phyloP scores from a whole-genome alignment of 1,284 basidiomycete genomes.

The Cutaneotrichosporon mucoides region DNA sequence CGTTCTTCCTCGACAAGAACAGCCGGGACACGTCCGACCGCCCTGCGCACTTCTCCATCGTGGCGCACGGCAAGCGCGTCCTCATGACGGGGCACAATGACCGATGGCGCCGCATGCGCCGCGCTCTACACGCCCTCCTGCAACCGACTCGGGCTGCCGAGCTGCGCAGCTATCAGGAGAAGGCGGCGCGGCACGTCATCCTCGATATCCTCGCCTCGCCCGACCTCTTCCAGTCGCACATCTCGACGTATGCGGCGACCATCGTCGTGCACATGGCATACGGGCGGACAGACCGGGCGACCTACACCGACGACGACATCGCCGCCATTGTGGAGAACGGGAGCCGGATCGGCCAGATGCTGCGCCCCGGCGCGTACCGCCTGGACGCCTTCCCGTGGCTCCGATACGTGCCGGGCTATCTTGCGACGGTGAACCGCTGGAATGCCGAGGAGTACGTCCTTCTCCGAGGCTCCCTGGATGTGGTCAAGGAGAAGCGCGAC shows the following conservation, averaged over 20 bases:
- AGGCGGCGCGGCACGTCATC: constrained; percentile 54
- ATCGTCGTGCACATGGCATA: constrained; percentile 65
- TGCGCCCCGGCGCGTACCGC: constrained; percentile 58
- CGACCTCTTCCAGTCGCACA: constrained; percentile 54
- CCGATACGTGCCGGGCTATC: constrained; percentile 58
- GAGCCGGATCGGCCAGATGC: constrained; percentile 53
- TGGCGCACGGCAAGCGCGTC: constrained; percentile 9
- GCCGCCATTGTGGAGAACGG: constrained; percentile 55
- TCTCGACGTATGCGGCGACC: constrained; percentile 58
- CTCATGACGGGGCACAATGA: constrained; percentile 10
- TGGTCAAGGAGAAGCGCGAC: constrained; percentile 42
- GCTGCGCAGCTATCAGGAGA: constrained; percentile 55
- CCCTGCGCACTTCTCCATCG: constrained; percentile 51
- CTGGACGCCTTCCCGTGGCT: constrained; percentile 62
- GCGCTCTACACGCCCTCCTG: constrained; percentile 57
- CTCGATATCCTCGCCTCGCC: constrained; percentile 57
- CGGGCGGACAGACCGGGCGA: constrained; percentile 56
- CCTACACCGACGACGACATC: constrained; percentile 59
- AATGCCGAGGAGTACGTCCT: constrained; percentile 58
- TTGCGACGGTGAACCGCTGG: constrained; percentile 55
- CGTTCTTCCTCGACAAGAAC: constrained; percentile 55
- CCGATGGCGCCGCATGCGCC: constrained; percentile 33
- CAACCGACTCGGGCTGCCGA: constrained; percentile 53
- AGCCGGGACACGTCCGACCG: constrained; percentile 54
- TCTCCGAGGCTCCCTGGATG: constrained; percentile 55